Base-by-base conservation (phyloP, 169 alveolate genomes). In the Plasmodium chabaudi region DNA sequence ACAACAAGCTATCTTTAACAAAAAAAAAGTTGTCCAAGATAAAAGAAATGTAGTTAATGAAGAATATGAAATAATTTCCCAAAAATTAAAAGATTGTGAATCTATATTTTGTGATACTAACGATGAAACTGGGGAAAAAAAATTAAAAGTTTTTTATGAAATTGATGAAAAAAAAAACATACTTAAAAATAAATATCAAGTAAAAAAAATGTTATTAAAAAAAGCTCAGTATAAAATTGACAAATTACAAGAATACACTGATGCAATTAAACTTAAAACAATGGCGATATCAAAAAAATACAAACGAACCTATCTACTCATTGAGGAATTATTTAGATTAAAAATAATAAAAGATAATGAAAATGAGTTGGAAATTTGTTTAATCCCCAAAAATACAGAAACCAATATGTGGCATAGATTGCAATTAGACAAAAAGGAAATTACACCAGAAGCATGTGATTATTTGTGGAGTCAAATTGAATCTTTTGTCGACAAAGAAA, bases 381-480 rank as follows among this genome's bases (percentile, higher is more conserved):
- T 79, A 69, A 79, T 79, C 42, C 89, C 89, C 0, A 79, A 79
- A 60, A 79, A 79, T 56, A 79, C 89, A 0, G 68, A 79, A 55
- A 79, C 65, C 17, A 67, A 79, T 59, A 79, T 79, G 89, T 79
- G 89, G 89, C 89, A 79, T 25, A 21, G 69, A 34, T 51, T 79
- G 9, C 89, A 79, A 27, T 12, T 79, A 51, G 89, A 79, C 21
- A 79, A 79, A 59, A 65, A 61, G 25, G 89, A 79, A 60, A 79
- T 79, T 19, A 79, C 89, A 3, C 49, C 89, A 25, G 89, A 79
- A 1, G 67, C 89, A 7, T 65, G 82, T 10, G 82, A 79, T 42
- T 79, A 79, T 49, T 60, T 79, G 42, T 79, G 89, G 89, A 79
- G 47, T 56, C 89, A 79, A 47, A 79, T 79, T 19, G 89, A 79